Evolutionary conservation across 2,329 filamentous ascomycete genomes (phyloP).

Genomic region (Cercospora sp.): DNA sequence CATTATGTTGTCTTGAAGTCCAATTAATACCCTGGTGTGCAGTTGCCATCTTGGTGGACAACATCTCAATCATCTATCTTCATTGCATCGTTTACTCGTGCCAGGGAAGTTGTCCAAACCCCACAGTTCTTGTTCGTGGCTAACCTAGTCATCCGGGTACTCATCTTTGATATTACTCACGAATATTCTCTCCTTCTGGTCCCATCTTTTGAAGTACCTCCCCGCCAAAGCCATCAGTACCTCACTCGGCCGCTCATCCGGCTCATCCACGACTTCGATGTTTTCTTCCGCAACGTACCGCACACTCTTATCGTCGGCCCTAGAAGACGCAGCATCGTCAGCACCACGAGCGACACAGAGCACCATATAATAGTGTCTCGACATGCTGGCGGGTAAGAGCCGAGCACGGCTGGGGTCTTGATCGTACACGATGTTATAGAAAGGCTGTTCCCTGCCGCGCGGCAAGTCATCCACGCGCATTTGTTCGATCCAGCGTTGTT

Average conservation of each 20-base stretch:
- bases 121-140: background rate
- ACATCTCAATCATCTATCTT: background rate
- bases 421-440: constrained; percentile 84
- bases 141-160: constrained; percentile 76
- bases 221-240: constrained; percentile 71
- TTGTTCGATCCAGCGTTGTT: constrained; percentile 63
- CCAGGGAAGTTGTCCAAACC: background rate
- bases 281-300: constrained; percentile 81
- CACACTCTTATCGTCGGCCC: constrained; percentile 65
- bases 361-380: constrained; percentile 76
- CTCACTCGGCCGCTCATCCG: constrained; percentile 47
- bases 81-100: background rate
- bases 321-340: constrained; percentile 35
- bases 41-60: background rate
- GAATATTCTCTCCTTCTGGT: constrained; percentile 65
- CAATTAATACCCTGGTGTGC: background rate
- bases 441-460: constrained; percentile 66
- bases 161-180: constrained; percentile 80
- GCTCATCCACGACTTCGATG: constrained; percentile 61
- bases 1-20: background rate
- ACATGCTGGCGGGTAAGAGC: constrained; percentile 1
- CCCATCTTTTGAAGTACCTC: constrained; percentile 85
- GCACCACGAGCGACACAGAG: constrained; percentile 60
- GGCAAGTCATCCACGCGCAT: constrained; percentile 63
- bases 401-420: constrained; percentile 9